phyloP scores from a whole-genome alignment of 495 filamentous ascomycete species.

The Chaetomium fimeti region DNA sequence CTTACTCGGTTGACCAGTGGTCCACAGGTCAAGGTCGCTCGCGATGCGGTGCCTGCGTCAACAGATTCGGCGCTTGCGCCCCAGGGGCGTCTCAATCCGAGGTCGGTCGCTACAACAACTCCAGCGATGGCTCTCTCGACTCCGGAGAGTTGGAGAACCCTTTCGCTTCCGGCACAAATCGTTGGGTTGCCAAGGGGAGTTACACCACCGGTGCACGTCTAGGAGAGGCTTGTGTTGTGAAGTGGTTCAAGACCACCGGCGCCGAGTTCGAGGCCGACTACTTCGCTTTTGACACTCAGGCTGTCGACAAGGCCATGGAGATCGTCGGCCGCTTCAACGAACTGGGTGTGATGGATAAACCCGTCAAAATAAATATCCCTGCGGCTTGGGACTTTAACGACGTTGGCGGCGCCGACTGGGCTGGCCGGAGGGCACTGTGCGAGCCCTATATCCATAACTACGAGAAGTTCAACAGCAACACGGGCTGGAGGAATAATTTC shows the following conservation, averaged over 20 bases:
- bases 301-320: constrained; percentile 34
- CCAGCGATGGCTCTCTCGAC: not conserved
- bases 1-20: constrained; percentile 33
- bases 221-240: constrained; percentile 37
- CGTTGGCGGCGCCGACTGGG: constrained; percentile 5
- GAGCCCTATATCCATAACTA: constrained; percentile 44
- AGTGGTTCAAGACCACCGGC: constrained; percentile 39
- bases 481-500: constrained; percentile 34
- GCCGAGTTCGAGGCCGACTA: constrained; percentile 32
- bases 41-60: constrained; percentile 33
- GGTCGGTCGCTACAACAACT: constrained; percentile 33
- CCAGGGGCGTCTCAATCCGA: constrained; percentile 19
- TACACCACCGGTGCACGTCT: constrained; percentile 29
- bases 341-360: constrained; percentile 29
- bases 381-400: constrained; percentile 28
- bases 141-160: constrained; percentile 18
- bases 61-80: constrained; percentile 24
- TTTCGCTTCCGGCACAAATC: constrained; percentile 37
- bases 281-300: constrained; percentile 38
- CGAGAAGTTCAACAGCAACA: constrained; percentile 47
- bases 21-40: constrained; percentile 30
- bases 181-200: constrained; percentile 35
- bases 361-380: constrained; percentile 38
- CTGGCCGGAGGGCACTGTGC: constrained; percentile 21
- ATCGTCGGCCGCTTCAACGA: constrained; percentile 40